phyloP scores from a whole-genome alignment of 768 basidiomycete genomes.

The Lactarius sp. region DNA sequence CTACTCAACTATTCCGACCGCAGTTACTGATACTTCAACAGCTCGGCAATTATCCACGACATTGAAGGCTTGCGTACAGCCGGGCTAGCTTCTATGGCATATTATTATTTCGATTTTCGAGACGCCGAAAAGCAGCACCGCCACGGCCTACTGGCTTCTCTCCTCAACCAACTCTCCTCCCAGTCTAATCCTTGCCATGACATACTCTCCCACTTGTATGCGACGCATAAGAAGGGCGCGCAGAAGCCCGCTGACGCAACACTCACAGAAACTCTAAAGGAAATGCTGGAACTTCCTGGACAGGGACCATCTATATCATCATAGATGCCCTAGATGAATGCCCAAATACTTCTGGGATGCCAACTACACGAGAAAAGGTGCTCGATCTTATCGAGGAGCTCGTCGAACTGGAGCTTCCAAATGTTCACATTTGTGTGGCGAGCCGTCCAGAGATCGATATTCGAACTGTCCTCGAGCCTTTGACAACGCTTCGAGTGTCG shows the following conservation, averaged over 20 bases:
- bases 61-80: background rate
- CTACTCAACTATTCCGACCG: background rate
- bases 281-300: constrained; percentile 2
- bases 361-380: constrained; percentile 5
- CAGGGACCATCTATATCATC: constrained; percentile 1
- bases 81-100: constrained; percentile 5
- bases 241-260: background rate
- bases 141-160: constrained; percentile 4
- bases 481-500: background rate
- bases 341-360: constrained; percentile 2
- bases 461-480: background rate
- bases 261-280: background rate
- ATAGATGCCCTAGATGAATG: constrained; percentile 18
- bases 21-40: background rate
- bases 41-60: constrained; percentile 10
- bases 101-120: constrained; percentile 10
- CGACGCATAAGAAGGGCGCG: background rate
- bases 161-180: constrained; percentile 1
- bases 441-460: constrained; percentile 16
- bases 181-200: background rate
- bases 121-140: background rate
- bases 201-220: background rate
- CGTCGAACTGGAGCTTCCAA: background rate
- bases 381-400: background rate
- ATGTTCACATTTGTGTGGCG: constrained; percentile 1